Conservation (phyloP, 2,329 filamentous ascomycete genomes). For the Xylariales sp. region DNA sequence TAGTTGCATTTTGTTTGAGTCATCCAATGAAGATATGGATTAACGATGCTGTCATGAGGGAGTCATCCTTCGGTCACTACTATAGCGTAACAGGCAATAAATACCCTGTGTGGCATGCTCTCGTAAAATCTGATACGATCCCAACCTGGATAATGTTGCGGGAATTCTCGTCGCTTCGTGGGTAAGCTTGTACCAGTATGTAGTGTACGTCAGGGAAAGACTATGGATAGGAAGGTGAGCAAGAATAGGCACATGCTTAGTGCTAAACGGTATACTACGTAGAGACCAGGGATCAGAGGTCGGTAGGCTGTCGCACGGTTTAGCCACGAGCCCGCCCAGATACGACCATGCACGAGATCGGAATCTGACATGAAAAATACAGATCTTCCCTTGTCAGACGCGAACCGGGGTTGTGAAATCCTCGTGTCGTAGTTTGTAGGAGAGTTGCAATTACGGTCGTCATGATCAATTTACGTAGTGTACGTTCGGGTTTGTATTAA, state of each 20-base stretch:
- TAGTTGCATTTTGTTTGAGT: not conserved
- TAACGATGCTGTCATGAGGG: not conserved
- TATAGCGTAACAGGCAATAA: too few species aligned
- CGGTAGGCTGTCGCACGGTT: constrained; percentile 31
- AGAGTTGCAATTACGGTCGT: constrained; percentile 19
- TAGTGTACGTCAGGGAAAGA: constrained; percentile 11
- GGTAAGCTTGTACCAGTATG: constrained; percentile 4
- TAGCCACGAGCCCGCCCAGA: constrained; percentile 38
- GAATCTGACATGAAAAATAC: constrained; percentile 43
- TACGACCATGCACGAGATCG: constrained; percentile 42
- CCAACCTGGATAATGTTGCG: not conserved
- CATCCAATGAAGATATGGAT: constrained; percentile 4
- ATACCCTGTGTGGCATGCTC: not conserved
- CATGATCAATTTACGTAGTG: constrained; percentile 27
- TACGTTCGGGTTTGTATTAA: constrained; percentile 26
- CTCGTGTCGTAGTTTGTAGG: constrained; percentile 30
- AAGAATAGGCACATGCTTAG: constrained; percentile 8
- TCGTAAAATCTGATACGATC: not conserved
- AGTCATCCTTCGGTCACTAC: not conserved
- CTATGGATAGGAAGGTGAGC: constrained; percentile 1
- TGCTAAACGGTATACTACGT: not conserved
- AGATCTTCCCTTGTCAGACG: constrained; percentile 42
- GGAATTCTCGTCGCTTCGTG: not conserved
- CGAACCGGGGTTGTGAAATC: constrained; percentile 26
- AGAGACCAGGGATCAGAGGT: constrained; percentile 23